Conservation (phyloP, 208 protist species). For the Acanthamoeba healyi region DNA sequence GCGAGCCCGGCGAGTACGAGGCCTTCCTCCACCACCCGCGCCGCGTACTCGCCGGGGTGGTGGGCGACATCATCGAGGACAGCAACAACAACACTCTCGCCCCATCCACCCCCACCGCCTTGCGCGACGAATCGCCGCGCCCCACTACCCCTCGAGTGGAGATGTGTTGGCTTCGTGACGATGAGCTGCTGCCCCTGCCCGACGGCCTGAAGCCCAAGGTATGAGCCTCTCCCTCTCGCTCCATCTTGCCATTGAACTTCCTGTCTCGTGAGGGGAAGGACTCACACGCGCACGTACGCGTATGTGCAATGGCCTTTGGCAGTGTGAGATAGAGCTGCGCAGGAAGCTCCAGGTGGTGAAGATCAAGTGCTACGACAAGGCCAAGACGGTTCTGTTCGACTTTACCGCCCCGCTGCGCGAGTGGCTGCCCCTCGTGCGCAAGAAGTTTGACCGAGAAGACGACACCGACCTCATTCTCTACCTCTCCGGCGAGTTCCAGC, state of each 20-base stretch:
- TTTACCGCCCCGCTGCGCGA: constrained; percentile 19
- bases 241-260: not conserved
- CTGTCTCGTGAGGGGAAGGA: not conserved
- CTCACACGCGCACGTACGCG: not conserved
- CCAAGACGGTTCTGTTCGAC: constrained; percentile 42
- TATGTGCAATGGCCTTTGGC: not conserved
- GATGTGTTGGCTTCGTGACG: not conserved
- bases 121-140: not conserved
- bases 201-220: not conserved
- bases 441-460: constrained; percentile 22
- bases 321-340: constrained; percentile 10
- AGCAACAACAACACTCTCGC: not conserved
- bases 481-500: constrained; percentile 39
- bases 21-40: not conserved
- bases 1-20: constrained; percentile 1
- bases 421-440: constrained; percentile 56
- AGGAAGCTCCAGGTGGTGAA: constrained; percentile 30
- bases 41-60: not conserved
- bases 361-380: constrained; percentile 31
- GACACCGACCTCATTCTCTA: constrained; percentile 36
- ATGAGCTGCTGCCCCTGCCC: not conserved
- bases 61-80: not conserved
- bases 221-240: not conserved
- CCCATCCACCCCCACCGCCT: not conserved
- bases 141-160: not conserved